phyloP scores from a whole-genome alignment of 345 rosid genomes.

The Limnanthes douglasii region DNA sequence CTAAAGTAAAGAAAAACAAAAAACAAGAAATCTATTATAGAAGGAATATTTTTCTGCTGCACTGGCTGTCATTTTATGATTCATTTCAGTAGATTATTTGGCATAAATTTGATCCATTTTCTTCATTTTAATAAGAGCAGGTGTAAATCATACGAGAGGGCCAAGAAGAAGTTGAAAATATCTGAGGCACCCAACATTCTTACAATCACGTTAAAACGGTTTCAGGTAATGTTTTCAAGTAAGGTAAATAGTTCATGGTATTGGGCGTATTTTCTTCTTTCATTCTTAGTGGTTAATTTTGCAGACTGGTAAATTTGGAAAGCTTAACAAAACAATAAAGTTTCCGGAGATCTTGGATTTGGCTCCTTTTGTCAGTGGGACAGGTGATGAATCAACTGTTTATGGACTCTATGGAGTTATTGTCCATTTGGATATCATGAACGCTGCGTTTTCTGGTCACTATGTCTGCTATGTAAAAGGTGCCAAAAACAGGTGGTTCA shows the following conservation, averaged over 20 bases:
- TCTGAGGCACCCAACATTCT: constrained; percentile 89
- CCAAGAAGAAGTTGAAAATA: constrained; percentile 77
- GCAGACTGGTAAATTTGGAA: constrained; percentile 92
- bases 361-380: constrained; percentile 82
- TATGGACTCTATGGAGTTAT: constrained; percentile 92
- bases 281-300: constrained; percentile 8
- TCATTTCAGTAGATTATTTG: no score
- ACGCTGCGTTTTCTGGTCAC: constrained; percentile 91
- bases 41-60: no score
- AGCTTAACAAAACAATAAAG: constrained; percentile 70
- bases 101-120: no score
- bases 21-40: no score
- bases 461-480: constrained; percentile 82
- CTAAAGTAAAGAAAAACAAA: no score
- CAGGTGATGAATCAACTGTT: constrained; percentile 65
- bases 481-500: constrained; percentile 79
- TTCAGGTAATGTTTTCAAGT: constrained; percentile 38
- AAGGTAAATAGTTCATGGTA: neutral
- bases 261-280: constrained; percentile 13
- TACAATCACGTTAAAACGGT: constrained; percentile 91
- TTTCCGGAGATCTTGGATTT: constrained; percentile 80
- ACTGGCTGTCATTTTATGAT: no score
- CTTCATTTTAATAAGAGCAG: constrained; percentile 20
- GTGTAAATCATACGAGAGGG: constrained; percentile 78
- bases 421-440: constrained; percentile 90